Base-by-base conservation (phyloP, 2,329 filamentous ascomycete genomes). In the Allantophomopsis cytisporea region DNA sequence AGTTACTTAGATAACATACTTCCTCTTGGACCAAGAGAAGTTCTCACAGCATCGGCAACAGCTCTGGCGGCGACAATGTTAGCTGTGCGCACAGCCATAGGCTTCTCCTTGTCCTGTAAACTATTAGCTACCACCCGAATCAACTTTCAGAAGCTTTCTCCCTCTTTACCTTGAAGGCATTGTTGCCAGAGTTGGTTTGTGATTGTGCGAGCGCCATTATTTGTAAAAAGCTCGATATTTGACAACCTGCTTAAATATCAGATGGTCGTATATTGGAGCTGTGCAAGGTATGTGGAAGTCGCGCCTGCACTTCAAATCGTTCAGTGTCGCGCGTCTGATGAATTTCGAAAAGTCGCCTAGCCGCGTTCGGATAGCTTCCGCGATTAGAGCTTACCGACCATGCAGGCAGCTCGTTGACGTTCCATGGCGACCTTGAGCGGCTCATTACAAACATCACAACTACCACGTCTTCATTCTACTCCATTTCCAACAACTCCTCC, bases 11-110 rank as follows among this genome's bases (percentile, higher is more conserved):
- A 20, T 13, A 21, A 42, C 48, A 34, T 46, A 49, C 47, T 95
- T 58, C 91, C 91, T 63, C 91, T 80, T 49, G 91, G 91, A 48
- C 91, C 91, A 50, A 98, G 73, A 45, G 91, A 96, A 20, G 89
- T 96, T 70, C 91, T 76, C 60, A 98, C 93, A 51, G 91, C 91
- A 75, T 98, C 91, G 60, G 91, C 83, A 57, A 98, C 89, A 59
- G 91, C 91, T 85, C 89, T 78, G 54, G 91, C 91, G 53, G 91
- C 91, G 57, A 94, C 83, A 63, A 98, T 96, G 66, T 98, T 98
- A 57, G 85, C 84, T 48, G 84, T 88, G 53, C 91, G 83, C 49
- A 98, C 91, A 50, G 91, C 91, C 71, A 91, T 81, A 51, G 91
- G 91, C 85, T 98, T 98, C 70, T 95, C 91, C 77, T 95, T 98